Base-by-base conservation (phyloP, 179 eudicot species). In the Corrigiola litoralis region DNA sequence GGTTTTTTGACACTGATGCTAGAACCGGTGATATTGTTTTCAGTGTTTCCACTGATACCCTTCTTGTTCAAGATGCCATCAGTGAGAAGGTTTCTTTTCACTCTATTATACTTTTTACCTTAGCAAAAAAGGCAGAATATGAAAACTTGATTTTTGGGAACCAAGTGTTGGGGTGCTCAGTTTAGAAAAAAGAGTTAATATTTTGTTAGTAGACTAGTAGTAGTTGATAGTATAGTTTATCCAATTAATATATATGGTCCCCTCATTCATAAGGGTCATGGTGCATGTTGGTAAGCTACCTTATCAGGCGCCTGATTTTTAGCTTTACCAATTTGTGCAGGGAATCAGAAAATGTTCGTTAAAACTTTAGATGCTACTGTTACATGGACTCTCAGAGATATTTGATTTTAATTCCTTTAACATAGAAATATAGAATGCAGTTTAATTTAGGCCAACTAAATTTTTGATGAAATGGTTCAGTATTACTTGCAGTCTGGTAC, bases 1-100 rank as follows among this genome's bases (percentile, higher is more conserved):
- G 99, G 29, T 94, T 94, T 80, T 94, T 88, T 68, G 99, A 94
- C 42, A 94, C 99, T 14, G 99, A 94, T 85, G 99, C 97, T n/a
- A 83, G 97, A 48, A 94, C 99, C 2, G 99, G 99, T 10, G 99
- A 94, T 78, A 88, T 94, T 69, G 99, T 94, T 49, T 94, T 90
- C 65, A 90, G 95, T 46, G 90, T 94, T 58, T 94, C 99, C 2
- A 94, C 99, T 8, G 99, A 94, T 65, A 94, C 99, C 20, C 92
- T 94, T 12, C 99, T 94, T 66, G 99, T 94, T 6, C 99, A 94
- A 85, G 99, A 94, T 79, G 99, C 99, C 73, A 94, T 94, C 57
- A 90, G 99, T 68, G 99, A 94, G 83, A 94, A 90, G 97, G 98
- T 84, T 25, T 50, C 49, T 21, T 62, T 51, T 54, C 65, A 61